A percentile compares a stretch with the other conserved stretches of the same genome.
Evolutionary conservation across 73 alveolate genomes (phyloP).

Genomic region (Paramecium pentaurelia): DNA sequence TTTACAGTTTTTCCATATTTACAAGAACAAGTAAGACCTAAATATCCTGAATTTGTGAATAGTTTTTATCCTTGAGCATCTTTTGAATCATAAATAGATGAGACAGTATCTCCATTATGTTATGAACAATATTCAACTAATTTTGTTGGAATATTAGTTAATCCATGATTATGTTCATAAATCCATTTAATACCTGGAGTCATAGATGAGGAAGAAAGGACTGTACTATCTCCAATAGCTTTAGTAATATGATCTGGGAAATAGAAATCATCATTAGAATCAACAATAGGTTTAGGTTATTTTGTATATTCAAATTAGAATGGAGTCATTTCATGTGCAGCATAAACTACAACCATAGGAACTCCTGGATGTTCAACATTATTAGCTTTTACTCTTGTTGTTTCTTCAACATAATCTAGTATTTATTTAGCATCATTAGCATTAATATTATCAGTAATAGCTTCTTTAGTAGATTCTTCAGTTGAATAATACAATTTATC

Average conservation of each 20-base stretch:
- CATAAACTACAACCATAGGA: constrained; percentile 51
- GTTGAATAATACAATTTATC: not conserved
- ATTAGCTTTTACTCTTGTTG: constrained; percentile 30
- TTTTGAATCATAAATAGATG: constrained; percentile 53
- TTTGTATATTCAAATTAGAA: not conserved
- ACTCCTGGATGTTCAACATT: constrained; percentile 59
- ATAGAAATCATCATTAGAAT: constrained; percentile 22
- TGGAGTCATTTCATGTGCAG: constrained; percentile 26
- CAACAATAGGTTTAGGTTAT: constrained; percentile 17
- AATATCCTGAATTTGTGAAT: constrained; percentile 28
- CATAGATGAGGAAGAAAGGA: constrained; percentile 41
- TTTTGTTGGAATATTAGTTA: constrained; percentile 37
- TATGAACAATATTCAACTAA: constrained; percentile 60
- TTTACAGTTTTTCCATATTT: not conserved
- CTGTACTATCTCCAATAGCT: constrained; percentile 55
- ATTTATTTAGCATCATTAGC: not conserved
- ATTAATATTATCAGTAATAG: not conserved
- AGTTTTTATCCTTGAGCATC: not conserved
- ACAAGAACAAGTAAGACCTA: constrained; percentile 49
- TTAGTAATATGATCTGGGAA: constrained; percentile 29
- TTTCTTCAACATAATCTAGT: not conserved
- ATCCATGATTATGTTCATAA: constrained; percentile 32
- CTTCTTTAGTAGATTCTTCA: not conserved
- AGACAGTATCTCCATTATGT: not conserved
- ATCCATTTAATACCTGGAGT: constrained; percentile 59